Evolutionary conservation across 768 basidiomycete genomes (phyloP), one percentile per base, ranked within the genome.

Genomic region (Trametes elegans): DNA sequence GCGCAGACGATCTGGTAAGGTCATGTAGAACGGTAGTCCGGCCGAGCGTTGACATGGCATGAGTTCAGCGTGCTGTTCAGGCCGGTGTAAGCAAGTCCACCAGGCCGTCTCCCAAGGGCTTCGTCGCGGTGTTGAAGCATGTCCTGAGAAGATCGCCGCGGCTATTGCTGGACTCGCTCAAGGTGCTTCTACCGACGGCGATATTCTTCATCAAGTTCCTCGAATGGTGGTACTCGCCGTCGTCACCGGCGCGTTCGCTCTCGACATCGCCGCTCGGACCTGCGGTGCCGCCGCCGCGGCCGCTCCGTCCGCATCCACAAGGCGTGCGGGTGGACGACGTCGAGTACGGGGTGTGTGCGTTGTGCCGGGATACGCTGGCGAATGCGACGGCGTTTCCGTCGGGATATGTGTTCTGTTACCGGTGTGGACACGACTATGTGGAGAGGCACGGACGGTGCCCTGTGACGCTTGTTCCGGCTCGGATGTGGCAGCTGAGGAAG

Each of bases 181-280:
- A 85, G 55, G 73, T 90, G 42, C 76, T 91, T 41, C 80, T 94
- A 29, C 96, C 92, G 14, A 89, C 87, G 18, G 87, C 88, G 36
- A 93, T 99, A 55, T 96, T 99, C 71, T 90, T 92, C 68, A 77
- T 99, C 75, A 96, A 94, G 71, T 95, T 98, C 71, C 76, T 97
- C 41, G 94, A 98, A 72, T 99, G 97, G 94, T 99, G 96, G 94
- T 98, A 98, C 67, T 95, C 93, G 4, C 94, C 97, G 19, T 80
- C 81, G 39, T 97, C 92, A 10, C 94, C 89, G 3, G 90, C 89
- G 16, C 82, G 85, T 35, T 82, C 83, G n/a, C 72, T 90, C 49
- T 78, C 83, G 8, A 76, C 77, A 28, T 83, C 82, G 10, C 75
- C 72, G 27, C 78, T 80, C 47, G 88, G 85, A 7, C 89, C 86